A percentile compares a stretch with the other conserved stretches of the same genome.
Conservation (phyloP, 2,329 filamentous ascomycete species). For the Monosporascus sp. region DNA sequence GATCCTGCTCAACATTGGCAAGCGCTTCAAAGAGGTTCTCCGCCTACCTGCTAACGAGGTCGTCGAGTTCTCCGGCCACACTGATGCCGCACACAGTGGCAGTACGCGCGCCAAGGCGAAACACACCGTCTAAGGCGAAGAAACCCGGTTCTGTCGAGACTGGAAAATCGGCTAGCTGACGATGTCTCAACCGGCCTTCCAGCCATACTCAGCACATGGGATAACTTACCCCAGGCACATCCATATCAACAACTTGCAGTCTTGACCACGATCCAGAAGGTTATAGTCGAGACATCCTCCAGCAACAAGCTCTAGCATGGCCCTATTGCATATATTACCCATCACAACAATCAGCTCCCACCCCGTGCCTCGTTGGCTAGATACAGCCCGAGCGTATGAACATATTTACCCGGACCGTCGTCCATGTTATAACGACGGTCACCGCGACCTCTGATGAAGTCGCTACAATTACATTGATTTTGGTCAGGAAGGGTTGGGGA, state of each 20-base stretch:
- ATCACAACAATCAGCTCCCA: not conserved
- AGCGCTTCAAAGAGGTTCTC: constrained; percentile 87
- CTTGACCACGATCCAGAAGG: not conserved
- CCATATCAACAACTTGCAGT: not conserved
- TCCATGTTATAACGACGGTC: not conserved
- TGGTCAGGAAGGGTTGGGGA: not conserved
- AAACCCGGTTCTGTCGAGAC: not conserved
- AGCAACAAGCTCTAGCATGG: not conserved
- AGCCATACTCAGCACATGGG: not conserved
- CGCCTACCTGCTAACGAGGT: constrained; percentile 70
- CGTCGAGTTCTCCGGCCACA: constrained; percentile 96
- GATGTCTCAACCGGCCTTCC: too few relatives aligned
- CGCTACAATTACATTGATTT: not conserved
- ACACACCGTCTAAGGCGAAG: constrained; percentile 63
- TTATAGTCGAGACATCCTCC: too few relatives aligned
- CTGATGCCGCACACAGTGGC: constrained; percentile 85
- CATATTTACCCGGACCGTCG: not conserved
- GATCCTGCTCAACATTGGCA: constrained; percentile 77
- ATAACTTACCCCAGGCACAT: not conserved
- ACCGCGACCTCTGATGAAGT: not conserved
- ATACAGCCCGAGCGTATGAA: not conserved
- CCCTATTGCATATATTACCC: not conserved
- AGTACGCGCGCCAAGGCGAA: constrained; percentile 96
- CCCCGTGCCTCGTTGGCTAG: not conserved
- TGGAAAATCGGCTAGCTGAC: not conserved